Base-by-base conservation (phyloP, 192 early-diverging fungal species). In the Coemansia javaensis region DNA sequence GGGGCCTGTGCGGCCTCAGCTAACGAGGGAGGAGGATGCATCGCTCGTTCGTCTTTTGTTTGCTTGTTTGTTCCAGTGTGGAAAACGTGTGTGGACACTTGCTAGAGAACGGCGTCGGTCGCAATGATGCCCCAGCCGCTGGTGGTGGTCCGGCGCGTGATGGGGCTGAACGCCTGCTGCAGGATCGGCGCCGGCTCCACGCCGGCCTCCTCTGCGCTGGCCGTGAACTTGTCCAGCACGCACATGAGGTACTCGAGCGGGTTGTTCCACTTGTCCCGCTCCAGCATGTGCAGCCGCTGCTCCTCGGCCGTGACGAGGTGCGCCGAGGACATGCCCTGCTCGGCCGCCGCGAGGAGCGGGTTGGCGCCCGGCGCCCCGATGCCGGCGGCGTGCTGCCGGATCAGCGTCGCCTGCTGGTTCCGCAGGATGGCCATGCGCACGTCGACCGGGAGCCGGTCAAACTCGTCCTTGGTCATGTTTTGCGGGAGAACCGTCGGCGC, bases 111-210 rank as follows among this genome's bases (percentile, higher is more conserved):
- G 0, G 69, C 62, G 30, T 72, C 69, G 1, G 62, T 48, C 17
- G 69, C 56, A 17, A 72, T 50, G 4, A 60, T 53, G 31, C 68
- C 69, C 61, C 61, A 72, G 24, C 62, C 48, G 45, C 57, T 60
- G 6, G 56, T 43, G 61, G 64, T 60, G 10, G 69, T 53, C 38
- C 65, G 64, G 48, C 57, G 57, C 13, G 69, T 62, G 23, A 75
- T 59, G 7, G 71, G 64, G 59, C 71, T 62, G 24, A 75, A 75
- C 21, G 64, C 64, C 59, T 75, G 71, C 44, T 75, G 63, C 46
- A 75, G 48, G 37, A 75, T 63, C 18, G 71, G 63, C 34, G 54
- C 32, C 15, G 59, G 58, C 49, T 75, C 71, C 32, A 67, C 44
- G 4, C 71, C 71, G 8, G 64, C 59, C 17, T 33, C 57, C 39